Conservation (phyloP, 2,329 filamentous ascomycete genomes). For the Cryphonectria parasitica region DNA sequence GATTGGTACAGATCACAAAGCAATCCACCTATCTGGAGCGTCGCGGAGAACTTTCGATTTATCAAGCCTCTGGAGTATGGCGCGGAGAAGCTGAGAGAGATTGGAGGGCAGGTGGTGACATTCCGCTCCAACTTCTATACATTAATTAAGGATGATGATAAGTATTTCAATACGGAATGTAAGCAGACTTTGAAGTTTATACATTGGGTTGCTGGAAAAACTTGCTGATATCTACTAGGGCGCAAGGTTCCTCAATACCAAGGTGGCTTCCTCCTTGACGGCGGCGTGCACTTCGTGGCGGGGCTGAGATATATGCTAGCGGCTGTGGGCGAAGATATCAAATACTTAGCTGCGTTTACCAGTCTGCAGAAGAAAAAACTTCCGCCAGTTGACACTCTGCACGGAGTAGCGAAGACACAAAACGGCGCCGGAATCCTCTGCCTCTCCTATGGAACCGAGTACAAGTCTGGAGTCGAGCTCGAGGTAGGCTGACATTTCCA, state of each 20-base stretch:
- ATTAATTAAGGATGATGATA: slow-evolving; percentile 47
- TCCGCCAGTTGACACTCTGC: slow-evolving; percentile 68
- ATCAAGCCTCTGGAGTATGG: slow-evolving; percentile 38
- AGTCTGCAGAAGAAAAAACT: slow-evolving; percentile 59
- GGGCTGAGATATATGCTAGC: slow-evolving; percentile 63
- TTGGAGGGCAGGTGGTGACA: slow-evolving; percentile 38
- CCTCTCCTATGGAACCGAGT: slow-evolving; percentile 40
- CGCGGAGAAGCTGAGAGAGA: slow-evolving; percentile 31
- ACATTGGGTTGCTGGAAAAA: neutral
- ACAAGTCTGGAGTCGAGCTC: slow-evolving; percentile 34
- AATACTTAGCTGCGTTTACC: slow-evolving; percentile 58
- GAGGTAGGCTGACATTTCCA: slow-evolving; percentile 17
- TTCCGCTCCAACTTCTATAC: slow-evolving; percentile 48
- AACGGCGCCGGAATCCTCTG: slow-evolving; percentile 35
- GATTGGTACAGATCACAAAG: slow-evolving; percentile 38
- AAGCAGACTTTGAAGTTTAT: neutral
- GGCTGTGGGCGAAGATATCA: slow-evolving; percentile 47
- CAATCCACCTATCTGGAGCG: slow-evolving; percentile 51
- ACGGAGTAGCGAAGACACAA: slow-evolving; percentile 38
- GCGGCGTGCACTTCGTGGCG: slow-evolving; percentile 73
- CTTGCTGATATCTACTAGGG: slow-evolving; percentile 45
- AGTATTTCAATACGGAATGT: slow-evolving; percentile 56
- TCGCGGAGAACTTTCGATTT: slow-evolving; percentile 78
- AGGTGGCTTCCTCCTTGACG: slow-evolving; percentile 77
- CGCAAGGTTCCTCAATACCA: slow-evolving; percentile 72